Evolutionary conservation across 306 rosid species (phyloP).

Genomic region (Cyamopsis tetragonoloba): DNA sequence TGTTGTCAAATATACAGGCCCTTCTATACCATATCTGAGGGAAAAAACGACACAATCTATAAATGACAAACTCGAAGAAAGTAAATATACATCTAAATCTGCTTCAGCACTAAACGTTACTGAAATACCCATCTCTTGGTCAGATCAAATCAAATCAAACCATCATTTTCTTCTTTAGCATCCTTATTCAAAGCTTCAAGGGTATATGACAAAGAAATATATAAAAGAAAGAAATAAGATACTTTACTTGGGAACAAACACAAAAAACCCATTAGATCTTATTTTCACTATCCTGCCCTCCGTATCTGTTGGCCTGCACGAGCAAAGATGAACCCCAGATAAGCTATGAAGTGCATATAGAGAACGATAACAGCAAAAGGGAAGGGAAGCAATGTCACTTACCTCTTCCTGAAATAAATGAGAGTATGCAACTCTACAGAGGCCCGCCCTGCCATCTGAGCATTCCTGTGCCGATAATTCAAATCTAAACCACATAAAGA

Average conservation of each 20-base stretch:
- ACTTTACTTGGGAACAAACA: slow-evolving; percentile 91
- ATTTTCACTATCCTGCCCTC: slow-evolving; percentile 95
- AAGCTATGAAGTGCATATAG: slow-evolving; percentile 20
- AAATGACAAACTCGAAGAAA: slow-evolving; percentile 6
- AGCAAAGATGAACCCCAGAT: slow-evolving; percentile 19
- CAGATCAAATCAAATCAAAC: background rate
- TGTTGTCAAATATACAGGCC: slow-evolving; percentile 72
- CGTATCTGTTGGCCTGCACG: slow-evolving; percentile 76
- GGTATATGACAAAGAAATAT: background rate
- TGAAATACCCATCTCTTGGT: background rate
- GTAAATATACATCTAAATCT: background rate
- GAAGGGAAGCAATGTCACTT: slow-evolving; percentile 3
- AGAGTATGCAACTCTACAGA: slow-evolving; percentile 92
- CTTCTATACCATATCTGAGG: slow-evolving; percentile 85
- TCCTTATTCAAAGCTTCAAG: background rate
- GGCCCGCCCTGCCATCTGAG: slow-evolving; percentile 95
- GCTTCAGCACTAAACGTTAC: background rate
- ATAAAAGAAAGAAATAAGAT: background rate
- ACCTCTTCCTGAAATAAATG: slow-evolving; percentile 77
- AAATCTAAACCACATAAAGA: slow-evolving; percentile 58
- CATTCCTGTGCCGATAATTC: slow-evolving; percentile 92
- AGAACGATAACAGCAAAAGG: background rate
- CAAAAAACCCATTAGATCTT: slow-evolving; percentile 91
- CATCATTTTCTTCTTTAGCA: background rate
- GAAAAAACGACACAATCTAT: background rate